Evolutionary conservation across 75 land plant species (phyloP), one percentile per base, ranked within the genome.

Genomic region (Cupressus sempervirens): DNA sequence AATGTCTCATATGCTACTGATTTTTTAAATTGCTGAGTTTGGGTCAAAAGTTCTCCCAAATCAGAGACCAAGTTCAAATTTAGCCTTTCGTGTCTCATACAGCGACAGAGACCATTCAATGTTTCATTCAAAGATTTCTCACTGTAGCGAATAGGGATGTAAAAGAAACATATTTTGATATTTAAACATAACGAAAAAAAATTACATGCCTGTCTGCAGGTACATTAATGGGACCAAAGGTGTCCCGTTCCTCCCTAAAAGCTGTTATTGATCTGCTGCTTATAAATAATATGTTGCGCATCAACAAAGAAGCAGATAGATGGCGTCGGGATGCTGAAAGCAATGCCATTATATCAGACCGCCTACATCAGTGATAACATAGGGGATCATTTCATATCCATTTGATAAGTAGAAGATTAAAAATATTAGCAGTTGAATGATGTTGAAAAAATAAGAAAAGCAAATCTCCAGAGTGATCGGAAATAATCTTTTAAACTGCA

Each of bases 211-310:
- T 96, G 84, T 95, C 95, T 26, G 91, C 86, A 1, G 99, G 98
- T n/a, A 97, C 99, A 6, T 82, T 88, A 84, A 97, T 96, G 32
- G 98, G 96, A 7, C 99, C 99, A 53, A 97, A 94, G 20, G 98
- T 97, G 77, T 97, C 99, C 52, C 86, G 82, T 87, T 97, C 99
- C 85, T 95, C 99, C 70, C 99, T 86, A 84, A 92, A 92, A 23
- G 84, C 46, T 16, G 86, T 87, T 26, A 90, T 75, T 84, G 76
- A 81, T 77, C 83, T 38, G 48, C 40, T 88, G 81, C 56, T 20
- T 56, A 26, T 40, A 81, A 26, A 75, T 41, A 45, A 58, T 84
- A 65, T 86, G 85, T 36, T 54, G 23, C 11, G 86, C 36, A 58
- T 11, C 34, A 70, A 20, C 7, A n/a, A 82, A 45, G 79, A 65